Percentiles rank a stretch among this genome's conserved stretches.
Evolutionary conservation across 2,329 filamentous ascomycete genomes (phyloP).

Genomic region (Cryphonectria radicalis): DNA sequence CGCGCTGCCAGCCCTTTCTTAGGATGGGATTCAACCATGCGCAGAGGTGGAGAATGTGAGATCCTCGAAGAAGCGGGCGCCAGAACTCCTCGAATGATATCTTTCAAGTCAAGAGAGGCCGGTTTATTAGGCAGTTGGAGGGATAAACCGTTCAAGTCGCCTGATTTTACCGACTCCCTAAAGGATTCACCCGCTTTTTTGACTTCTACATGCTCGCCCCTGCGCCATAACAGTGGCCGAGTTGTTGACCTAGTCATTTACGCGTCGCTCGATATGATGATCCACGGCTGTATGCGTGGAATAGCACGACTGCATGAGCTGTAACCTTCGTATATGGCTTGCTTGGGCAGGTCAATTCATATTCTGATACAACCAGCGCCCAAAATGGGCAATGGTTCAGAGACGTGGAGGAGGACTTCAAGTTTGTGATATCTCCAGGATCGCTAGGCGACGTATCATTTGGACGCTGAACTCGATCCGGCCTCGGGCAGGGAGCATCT

Average conservation of each 20-base stretch:
- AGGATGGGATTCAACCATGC: background rate
- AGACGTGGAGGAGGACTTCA: background rate
- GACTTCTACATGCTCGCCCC: background rate
- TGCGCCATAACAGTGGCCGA: background rate
- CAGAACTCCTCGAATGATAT: background rate
- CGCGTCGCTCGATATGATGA: background rate
- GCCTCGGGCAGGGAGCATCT: conserved; percentile 14
- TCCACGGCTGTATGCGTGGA: background rate
- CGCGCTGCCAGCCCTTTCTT: background rate
- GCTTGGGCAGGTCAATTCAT: conserved; percentile 4
- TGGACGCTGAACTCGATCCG: background rate
- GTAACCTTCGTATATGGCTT: background rate
- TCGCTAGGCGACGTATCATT: background rate
- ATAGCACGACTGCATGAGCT: background rate
- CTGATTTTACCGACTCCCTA: background rate
- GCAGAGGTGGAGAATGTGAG: background rate
- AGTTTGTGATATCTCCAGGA: background rate
- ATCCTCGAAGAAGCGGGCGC: background rate
- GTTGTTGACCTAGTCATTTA: background rate
- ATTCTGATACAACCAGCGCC: background rate
- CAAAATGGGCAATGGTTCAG: background rate
- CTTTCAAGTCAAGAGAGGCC: background rate
- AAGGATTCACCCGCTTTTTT: background rate
- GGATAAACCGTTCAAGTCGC: background rate
- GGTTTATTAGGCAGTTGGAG: background rate